phyloP scores from a whole-genome alignment of 2,329 filamentous ascomycete species.

The Cladosporium oxysporum region DNA sequence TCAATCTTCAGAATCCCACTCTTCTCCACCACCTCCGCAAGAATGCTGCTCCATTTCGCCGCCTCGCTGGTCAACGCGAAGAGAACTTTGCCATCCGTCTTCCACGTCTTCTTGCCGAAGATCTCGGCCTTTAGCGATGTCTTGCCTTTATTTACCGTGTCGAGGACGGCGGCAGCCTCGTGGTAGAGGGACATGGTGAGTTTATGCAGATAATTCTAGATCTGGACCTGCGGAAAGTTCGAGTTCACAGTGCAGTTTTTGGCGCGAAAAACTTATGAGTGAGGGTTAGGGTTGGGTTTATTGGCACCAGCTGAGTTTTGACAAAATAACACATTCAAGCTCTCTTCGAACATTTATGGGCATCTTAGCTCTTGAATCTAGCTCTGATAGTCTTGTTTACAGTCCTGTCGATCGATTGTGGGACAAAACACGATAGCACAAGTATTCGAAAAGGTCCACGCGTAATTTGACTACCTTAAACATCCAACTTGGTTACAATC shows the following conservation, averaged over 20 bases:
- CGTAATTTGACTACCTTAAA: too few species aligned
- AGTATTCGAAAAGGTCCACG: too few species aligned
- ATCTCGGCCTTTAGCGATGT: conserved; percentile 86
- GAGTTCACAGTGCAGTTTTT: neutral
- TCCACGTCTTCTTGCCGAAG: conserved; percentile 71
- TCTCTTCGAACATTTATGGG: too few species aligned
- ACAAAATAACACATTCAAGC: too few species aligned
- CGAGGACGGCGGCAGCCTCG: conserved; percentile 78
- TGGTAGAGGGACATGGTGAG: conserved; percentile 88
- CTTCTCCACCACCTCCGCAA: conserved; percentile 87
- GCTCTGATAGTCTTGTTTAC: too few species aligned
- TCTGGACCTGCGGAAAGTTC: neutral
- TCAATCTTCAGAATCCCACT: conserved; percentile 76
- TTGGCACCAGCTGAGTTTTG: too few species aligned
- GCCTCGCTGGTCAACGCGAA: conserved; percentile 86
- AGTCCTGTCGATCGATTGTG: too few species aligned
- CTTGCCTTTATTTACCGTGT: conserved; percentile 62
- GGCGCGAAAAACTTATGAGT: neutral
- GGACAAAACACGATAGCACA: too few species aligned
- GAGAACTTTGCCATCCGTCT: conserved; percentile 76
- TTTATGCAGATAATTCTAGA: neutral
- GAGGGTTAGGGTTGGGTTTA: neutral
- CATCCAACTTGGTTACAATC: too few species aligned
- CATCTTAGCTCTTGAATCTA: too few species aligned
- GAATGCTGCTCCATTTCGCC: conserved; percentile 82